Percentiles rank a stretch among this genome's conserved stretches.
These are phyloP conservation scores for Botrytis sinoallii DNA, from an alignment of 2,329 filamentous ascomycete genomes.

Conservation along the genomic window DNA sequence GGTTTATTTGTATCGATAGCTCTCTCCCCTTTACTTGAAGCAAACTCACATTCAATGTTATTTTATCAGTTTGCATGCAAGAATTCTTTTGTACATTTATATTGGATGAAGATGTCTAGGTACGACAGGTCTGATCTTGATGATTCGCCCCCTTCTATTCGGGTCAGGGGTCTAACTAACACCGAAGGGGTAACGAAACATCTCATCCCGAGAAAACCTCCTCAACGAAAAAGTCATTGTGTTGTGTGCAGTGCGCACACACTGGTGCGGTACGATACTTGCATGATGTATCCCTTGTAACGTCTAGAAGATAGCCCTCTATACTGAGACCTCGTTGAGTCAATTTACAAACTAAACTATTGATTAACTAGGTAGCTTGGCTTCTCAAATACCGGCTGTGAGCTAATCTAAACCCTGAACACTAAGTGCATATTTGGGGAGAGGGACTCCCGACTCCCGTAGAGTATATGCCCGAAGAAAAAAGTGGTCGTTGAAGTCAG, in stretches of 20 bases:
- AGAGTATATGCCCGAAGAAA: background rate
- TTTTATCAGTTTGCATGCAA: background rate
- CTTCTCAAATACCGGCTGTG: background rate
- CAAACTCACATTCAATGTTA: background rate
- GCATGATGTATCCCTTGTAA: conserved; percentile 10
- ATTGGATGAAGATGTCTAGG: background rate
- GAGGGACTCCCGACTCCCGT: background rate
- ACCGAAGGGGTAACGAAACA: conserved; percentile 6
- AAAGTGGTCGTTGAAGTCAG: background rate
- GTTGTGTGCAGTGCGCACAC: conserved; percentile 2
- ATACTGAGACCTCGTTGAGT: background rate
- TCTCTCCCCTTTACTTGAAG: conserved; percentile 4
- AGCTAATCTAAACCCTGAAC: background rate
- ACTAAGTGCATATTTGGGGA: background rate
- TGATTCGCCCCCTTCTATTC: background rate
- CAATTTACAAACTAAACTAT: conserved; percentile 3
- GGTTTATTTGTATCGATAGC: background rate
- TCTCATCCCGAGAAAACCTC: conserved; percentile 7
- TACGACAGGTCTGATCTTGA: background rate
- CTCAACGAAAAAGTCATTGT: conserved; percentile 6
- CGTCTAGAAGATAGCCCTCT: background rate
- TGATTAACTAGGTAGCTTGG: background rate
- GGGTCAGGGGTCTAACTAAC: background rate
- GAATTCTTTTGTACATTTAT: background rate
- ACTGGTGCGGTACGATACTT: background rate